Evolutionary conservation across 192 early-diverging fungal genomes (phyloP).

Genomic region (Chytriomyces hyalinus): DNA sequence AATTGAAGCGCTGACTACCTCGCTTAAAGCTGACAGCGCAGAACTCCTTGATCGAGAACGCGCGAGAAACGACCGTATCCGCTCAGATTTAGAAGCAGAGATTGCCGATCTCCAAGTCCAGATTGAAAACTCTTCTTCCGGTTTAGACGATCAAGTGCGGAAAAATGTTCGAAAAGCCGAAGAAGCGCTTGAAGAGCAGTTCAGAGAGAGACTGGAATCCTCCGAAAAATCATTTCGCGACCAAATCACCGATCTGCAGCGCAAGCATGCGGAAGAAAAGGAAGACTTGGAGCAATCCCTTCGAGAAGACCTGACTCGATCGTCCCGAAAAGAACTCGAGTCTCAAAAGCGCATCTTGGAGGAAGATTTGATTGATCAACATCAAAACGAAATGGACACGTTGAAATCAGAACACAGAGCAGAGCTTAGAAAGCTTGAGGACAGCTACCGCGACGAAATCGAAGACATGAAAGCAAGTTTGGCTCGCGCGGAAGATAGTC

Average conservation of each 20-base stretch:
- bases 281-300: conserved; percentile 23
- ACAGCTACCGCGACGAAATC: conserved; percentile 21
- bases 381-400: conserved; percentile 10
- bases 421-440: conserved; percentile 24
- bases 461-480: conserved; percentile 35
- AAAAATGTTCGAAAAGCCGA: conserved; percentile 23
- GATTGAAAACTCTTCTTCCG: background rate
- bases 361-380: background rate
- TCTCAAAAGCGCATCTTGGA: background rate
- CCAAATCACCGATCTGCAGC: conserved; percentile 20
- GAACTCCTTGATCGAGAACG: conserved; percentile 8
- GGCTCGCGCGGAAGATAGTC: conserved; percentile 36
- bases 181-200: conserved; percentile 17
- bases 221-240: conserved; percentile 27
- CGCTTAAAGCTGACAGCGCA: conserved; percentile 13
- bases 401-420: conserved; percentile 19
- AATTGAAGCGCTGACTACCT: conserved; percentile 12
- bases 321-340: conserved; percentile 7
- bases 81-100: conserved; percentile 14
- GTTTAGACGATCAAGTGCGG: conserved; percentile 22
- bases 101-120: background rate
- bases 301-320: conserved; percentile 18
- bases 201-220: background rate
- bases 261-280: conserved; percentile 21
- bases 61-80: conserved; percentile 6